These are phyloP conservation scores for Rhizophora mangle DNA, from an alignment of 345 rosid species.

Conservation along the genomic window DNA sequence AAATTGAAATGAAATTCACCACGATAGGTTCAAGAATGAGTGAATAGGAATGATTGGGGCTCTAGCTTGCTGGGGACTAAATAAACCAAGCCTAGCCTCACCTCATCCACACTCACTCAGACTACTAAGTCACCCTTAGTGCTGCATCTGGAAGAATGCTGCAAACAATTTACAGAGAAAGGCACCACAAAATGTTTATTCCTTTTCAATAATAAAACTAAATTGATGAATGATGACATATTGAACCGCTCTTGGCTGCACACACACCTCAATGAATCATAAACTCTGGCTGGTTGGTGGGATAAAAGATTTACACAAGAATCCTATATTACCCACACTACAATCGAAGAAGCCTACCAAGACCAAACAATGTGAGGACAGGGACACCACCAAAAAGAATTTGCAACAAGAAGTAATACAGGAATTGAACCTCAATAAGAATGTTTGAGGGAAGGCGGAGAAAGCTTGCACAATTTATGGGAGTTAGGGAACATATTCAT, in stretches of 20 bases:
- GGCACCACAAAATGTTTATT: constrained; percentile 36
- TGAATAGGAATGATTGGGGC: constrained; percentile 1
- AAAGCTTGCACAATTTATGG: constrained; percentile 24
- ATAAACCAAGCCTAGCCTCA: not conserved
- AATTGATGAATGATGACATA: constrained; percentile 36
- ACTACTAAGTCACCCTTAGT: not conserved
- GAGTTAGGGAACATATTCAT: constrained; percentile 67
- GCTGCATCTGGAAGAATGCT: constrained; percentile 9
- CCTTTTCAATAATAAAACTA: constrained; percentile 41
- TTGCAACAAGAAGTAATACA: constrained; percentile 41
- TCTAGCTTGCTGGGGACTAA: not conserved
- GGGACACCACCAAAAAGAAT: constrained; percentile 36
- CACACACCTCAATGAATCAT: constrained; percentile 52
- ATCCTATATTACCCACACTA: constrained; percentile 40
- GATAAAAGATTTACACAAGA: constrained; percentile 27
- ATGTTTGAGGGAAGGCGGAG: constrained; percentile 27
- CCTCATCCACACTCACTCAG: not conserved
- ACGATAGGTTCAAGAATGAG: not conserved
- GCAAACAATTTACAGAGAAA: not conserved
- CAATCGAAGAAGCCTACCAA: constrained; percentile 25
- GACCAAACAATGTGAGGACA: constrained; percentile 23
- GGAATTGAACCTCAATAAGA: constrained; percentile 37
- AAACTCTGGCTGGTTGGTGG: constrained; percentile 19
- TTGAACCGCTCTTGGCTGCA: constrained; percentile 37
- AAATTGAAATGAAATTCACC: not conserved